Conservation (phyloP, 1,284 basidiomycete genomes). For the Ustilago hordei region DNA sequence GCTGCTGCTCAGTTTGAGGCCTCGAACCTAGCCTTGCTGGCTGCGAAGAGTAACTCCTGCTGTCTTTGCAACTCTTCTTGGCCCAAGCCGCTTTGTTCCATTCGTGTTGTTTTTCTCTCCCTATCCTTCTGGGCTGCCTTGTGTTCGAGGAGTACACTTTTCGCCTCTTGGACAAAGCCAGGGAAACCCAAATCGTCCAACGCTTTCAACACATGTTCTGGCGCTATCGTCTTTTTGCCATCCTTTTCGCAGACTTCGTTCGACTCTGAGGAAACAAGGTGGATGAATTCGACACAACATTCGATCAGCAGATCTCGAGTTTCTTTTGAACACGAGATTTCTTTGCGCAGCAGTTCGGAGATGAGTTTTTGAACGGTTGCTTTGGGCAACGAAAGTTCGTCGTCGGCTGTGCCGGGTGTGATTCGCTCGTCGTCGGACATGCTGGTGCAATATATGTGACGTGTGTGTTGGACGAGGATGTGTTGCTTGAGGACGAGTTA, state of each 20-base stretch:
- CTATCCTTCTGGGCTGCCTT: slow-evolving; percentile 86
- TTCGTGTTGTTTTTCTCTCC: slow-evolving; percentile 77
- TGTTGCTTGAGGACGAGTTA: background rate
- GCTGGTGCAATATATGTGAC: slow-evolving; percentile 3
- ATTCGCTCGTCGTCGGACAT: slow-evolving; percentile 90
- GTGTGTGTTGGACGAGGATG: background rate
- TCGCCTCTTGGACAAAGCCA: slow-evolving; percentile 85
- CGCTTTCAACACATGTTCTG: slow-evolving; percentile 93
- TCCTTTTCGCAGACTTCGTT: slow-evolving; percentile 98
- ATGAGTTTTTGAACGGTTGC: slow-evolving; percentile 99
- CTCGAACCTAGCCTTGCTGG: slow-evolving; percentile 76
- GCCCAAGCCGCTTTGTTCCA: slow-evolving; percentile 88
- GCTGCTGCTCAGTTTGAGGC: slow-evolving; percentile 62
- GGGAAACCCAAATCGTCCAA: slow-evolving; percentile 93
- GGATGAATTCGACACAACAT: slow-evolving; percentile 99
- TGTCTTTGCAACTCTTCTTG: slow-evolving; percentile 87
- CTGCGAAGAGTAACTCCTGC: slow-evolving; percentile 92
- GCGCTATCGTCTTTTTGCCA: slow-evolving; percentile 99
- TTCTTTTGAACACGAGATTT: slow-evolving; percentile 92
- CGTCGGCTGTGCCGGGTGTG: slow-evolving; percentile 75
- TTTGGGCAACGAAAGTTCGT: slow-evolving; percentile 93
- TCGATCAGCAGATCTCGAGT: slow-evolving; percentile 96
- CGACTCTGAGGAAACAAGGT: slow-evolving; percentile 94
- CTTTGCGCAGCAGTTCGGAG: slow-evolving; percentile 85
- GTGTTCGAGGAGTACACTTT: slow-evolving; percentile 91